A percentile compares a stretch with the other conserved stretches of the same genome.
Evolutionary conservation across 805 yeast genomes (phyloP).

Genomic region (Peterozyma xylosa): DNA sequence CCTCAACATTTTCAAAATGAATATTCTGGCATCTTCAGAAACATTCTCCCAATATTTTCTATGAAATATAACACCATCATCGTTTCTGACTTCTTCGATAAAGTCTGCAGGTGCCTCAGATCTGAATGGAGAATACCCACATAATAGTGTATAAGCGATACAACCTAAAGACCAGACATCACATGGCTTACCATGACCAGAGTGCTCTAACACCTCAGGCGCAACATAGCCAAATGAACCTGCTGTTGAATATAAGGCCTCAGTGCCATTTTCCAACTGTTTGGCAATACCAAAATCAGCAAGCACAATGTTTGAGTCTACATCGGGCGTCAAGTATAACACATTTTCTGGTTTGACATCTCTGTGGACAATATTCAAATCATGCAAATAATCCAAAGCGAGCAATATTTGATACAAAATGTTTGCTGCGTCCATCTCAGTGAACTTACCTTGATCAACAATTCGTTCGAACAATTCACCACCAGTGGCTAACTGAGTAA

Average conservation of each 20-base stretch:
- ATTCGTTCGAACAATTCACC: slow-evolving; percentile 93
- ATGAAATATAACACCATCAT: slow-evolving; percentile 77
- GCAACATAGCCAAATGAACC: slow-evolving; percentile 90
- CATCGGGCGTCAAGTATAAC: slow-evolving; percentile 56
- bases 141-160: slow-evolving; percentile 79
- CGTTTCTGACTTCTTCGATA: slow-evolving; percentile 67
- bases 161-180: slow-evolving; percentile 96
- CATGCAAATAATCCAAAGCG: slow-evolving; percentile 77
- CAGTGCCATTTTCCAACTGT: slow-evolving; percentile 50
- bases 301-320: slow-evolving; percentile 66
- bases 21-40: slow-evolving; percentile 71
- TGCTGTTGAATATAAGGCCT: slow-evolving; percentile 62
- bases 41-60: slow-evolving; percentile 80
- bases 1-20: slow-evolving; percentile 65
- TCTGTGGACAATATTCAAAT: slow-evolving; percentile 76
- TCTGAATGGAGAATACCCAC: slow-evolving; percentile 89
- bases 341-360: slow-evolving; percentile 94
- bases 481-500: slow-evolving; percentile 91
- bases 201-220: slow-evolving; percentile 78
- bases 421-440: slow-evolving; percentile 80
- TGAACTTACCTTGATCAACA: slow-evolving; percentile 70
- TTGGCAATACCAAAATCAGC: slow-evolving; percentile 98
- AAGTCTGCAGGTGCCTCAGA: slow-evolving; percentile 80
- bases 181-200: slow-evolving; percentile 92
- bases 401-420: slow-evolving; percentile 67